Conservation (phyloP, 1,139 yeast species). For the Suhomyces bokatorum region DNA sequence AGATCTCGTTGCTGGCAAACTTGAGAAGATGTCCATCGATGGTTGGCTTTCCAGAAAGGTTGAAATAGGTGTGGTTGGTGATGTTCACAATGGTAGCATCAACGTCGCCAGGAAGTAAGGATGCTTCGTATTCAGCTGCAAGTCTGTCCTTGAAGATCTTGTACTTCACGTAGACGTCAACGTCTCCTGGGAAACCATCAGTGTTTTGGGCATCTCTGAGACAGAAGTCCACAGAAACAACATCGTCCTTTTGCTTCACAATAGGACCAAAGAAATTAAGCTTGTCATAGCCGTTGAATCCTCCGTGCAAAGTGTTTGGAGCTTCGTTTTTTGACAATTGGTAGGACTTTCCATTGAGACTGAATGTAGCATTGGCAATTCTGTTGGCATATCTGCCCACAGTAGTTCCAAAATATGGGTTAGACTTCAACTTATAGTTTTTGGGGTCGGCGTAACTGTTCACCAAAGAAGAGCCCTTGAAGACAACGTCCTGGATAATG, state of each 20-base stretch:
- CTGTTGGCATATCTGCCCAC: conserved; percentile 69
- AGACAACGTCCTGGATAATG: conserved; percentile 42
- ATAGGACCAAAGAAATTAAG: conserved; percentile 53
- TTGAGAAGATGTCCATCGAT: conserved; percentile 39
- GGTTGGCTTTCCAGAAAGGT: conserved; percentile 27
- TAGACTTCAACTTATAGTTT: conserved; percentile 36
- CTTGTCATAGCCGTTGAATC: conserved; percentile 53
- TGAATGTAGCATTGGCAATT: conserved; percentile 47
- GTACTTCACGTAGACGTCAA: conserved; percentile 46
- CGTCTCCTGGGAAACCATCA: conserved; percentile 58
- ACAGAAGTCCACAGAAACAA: conserved; percentile 40
- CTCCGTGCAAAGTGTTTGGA: conserved; percentile 51
- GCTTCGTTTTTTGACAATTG: conserved; percentile 46
- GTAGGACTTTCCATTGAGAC: conserved; percentile 41
- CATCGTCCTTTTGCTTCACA: conserved; percentile 32
- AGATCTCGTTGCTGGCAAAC: conserved; percentile 27
- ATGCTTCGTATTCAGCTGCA: conserved; percentile 47
- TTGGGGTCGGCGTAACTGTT: conserved; percentile 36
- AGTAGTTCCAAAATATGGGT: conserved; percentile 62
- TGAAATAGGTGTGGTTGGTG: conserved; percentile 68
- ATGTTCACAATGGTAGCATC: conserved; percentile 55
- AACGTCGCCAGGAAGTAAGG: conserved; percentile 19
- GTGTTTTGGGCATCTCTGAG: conserved; percentile 47
- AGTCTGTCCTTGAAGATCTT: conserved; percentile 32
- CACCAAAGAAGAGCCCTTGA: conserved; percentile 36